Evolutionary conservation across 208 protist species (phyloP).

Genomic region (Trypanosoma conorhini): DNA sequence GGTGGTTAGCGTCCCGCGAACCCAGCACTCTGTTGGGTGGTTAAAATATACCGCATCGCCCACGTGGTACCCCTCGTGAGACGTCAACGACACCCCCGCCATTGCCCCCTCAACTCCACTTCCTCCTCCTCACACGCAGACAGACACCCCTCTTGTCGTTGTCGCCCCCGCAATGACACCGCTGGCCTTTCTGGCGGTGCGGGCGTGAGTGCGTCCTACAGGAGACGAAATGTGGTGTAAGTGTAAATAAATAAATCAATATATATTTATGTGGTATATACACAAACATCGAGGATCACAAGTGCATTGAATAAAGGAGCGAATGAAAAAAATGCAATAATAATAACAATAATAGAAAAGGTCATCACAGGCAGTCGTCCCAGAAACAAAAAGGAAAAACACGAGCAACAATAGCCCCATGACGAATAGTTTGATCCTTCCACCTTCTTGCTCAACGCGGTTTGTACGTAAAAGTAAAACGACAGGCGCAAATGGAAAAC

Average conservation of each 20-base stretch:
- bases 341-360: too few species aligned
- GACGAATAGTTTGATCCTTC: too few species aligned
- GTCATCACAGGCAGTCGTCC: too few species aligned
- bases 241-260: not conserved
- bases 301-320: not conserved
- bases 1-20: conserved; percentile 25
- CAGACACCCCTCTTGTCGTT: too few species aligned
- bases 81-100: conserved; percentile 8
- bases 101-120: not conserved
- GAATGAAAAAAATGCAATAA: not conserved
- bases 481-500: not conserved
- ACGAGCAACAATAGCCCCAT: too few species aligned
- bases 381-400: too few species aligned
- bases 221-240: too few species aligned
- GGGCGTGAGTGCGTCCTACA: too few species aligned
- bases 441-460: too few species aligned
- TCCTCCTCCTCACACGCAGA: not conserved
- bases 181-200: too few species aligned
- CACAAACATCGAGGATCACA: not conserved
- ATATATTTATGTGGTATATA: not conserved
- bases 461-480: not conserved
- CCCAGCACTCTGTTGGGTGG: conserved; percentile 41
- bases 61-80: conserved; percentile 20
- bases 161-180: too few species aligned
- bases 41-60: conserved; percentile 36